Evolutionary conservation across 805 yeast genomes (phyloP).

Genomic region (Geotrichum ghanense): DNA sequence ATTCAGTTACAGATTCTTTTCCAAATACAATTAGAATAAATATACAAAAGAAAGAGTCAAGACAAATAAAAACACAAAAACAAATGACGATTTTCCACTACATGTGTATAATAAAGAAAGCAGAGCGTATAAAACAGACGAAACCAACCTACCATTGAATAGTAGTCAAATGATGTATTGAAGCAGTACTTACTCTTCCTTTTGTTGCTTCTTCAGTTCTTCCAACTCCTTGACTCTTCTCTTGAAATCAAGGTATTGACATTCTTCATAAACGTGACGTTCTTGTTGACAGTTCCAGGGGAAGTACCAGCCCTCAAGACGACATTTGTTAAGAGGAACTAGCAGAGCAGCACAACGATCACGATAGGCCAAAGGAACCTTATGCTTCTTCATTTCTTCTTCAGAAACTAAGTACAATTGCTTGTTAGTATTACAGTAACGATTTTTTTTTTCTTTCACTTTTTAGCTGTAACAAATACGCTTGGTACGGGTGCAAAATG

Average conservation of each 20-base stretch:
- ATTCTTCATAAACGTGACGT: constrained; percentile 76
- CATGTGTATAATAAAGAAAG: too few relatives aligned
- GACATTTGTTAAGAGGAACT: constrained; percentile 51
- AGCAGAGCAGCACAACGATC: constrained; percentile 69
- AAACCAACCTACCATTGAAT: too few relatives aligned
- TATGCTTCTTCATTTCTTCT: constrained; percentile 71
- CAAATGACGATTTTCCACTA: too few relatives aligned
- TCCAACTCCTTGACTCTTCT: constrained; percentile 68
- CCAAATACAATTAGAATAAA: too few relatives aligned
- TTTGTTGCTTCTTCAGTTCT: constrained; percentile 32
- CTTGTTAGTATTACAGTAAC: neutral
- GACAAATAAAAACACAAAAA: too few relatives aligned
- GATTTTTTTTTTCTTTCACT: neutral
- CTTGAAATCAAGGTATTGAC: constrained; percentile 71
- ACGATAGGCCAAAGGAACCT: constrained; percentile 68
- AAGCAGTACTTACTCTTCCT: neutral
- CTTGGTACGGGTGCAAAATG: too few relatives aligned
- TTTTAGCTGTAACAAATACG: too few relatives aligned
- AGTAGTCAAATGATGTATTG: too few relatives aligned
- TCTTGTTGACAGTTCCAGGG: constrained; percentile 69
- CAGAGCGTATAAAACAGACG: too few relatives aligned
- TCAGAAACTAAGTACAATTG: constrained; percentile 57
- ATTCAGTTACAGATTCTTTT: too few relatives aligned
- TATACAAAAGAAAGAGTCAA: too few relatives aligned
- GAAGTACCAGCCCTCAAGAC: constrained; percentile 42